Evolutionary conservation across 768 basidiomycete genomes (phyloP), one percentile per base, ranked within the genome.

Genomic region (Lyophyllum atratum): DNA sequence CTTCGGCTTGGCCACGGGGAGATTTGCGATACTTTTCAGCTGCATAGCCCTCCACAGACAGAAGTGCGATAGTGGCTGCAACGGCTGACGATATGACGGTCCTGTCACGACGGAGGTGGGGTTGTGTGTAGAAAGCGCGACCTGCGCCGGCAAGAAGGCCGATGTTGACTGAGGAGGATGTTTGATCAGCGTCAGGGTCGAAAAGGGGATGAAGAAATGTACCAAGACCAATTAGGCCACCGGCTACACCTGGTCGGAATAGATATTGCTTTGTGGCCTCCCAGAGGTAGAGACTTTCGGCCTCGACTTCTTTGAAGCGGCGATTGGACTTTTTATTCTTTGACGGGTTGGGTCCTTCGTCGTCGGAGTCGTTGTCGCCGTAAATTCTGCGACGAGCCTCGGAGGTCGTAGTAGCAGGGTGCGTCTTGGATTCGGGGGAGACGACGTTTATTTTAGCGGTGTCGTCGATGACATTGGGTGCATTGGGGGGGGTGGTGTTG

Each of bases 151-250:
- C 81, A 25, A 92, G 63, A 19, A 92, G 70, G 19, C 90, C 90
- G 60, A 92, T 72, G 69, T 92, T 92, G 47, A 89, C 89, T 90
- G 4, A 55, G 0, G 14, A 15, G 24, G 21, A 46, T 12, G 42
- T 34, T 34, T 22, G 53, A 45, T 49, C 37, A n/a, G 34, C 29
- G 50, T 22, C 33, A 12, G 28, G 21, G 25, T 19, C 24, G 29
- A 15, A n/a, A 33, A 51, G 54, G 11, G 50, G 26, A 31, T 19
- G 33, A 29, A 3, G 28, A 25, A 8, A 75, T 81, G 17, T 60
- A 89, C 90, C 78, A 44, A 92, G 67, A 42, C 89, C 89, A 58
- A 92, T 62, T 26, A 91, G 72, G 42, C 91, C 90, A 25, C 91
- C 87, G 10, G 86, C 85, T 49, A 89, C 83, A 24, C 84, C 83